Evolutionary conservation across 371 early-diverging fungal genomes (phyloP), one percentile per base, ranked within the genome.

Genomic region (Neoconidiobolus thromboides): DNA sequence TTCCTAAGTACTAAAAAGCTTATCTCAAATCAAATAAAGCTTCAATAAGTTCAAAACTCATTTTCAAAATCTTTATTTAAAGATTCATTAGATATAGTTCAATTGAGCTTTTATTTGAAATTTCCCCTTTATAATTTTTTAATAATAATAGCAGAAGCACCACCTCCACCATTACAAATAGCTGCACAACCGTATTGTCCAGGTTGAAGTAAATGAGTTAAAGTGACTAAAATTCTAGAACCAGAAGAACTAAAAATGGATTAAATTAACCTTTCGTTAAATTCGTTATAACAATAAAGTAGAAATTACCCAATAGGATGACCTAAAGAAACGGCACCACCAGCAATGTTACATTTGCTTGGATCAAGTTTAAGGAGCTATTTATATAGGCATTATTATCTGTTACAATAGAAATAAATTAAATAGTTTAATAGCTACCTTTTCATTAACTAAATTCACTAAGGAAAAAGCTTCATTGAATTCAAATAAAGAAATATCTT

Each of bases 401-500:
- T 64, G 3, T 1, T 6, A 49, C 7, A n/a, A 14, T 46, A 26
- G 40, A 38, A 46, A 15, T 47, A 1, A 50, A 48, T 44, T 52
- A 5, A 14, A 14, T 26, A 41, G 38, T 53, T 55, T 64, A 26
- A 26, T 26, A 26, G 26, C 26, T 26, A 69, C 69, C 67, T 77
- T 69, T 61, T 80, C 79, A 69, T 93, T 93, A 51, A 78, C 92
- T n/a, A 81, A 71, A 48, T 82, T 82, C 38, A 93, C 95, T 5
- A 92, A 91, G 59, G 86, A 78, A 68, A 96, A 96, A 3, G 96
- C 96, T 70, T 96, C 96, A 72, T 96, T 96, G 71, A 96, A 77
- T 72, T 96, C 91, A 68, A 83, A 91, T 55, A 78, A 68, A 56
- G 76, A 74, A 61, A 88, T 85, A 69, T 90, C 91, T 47, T 85